These are phyloP conservation scores for Stellera chamaejasme DNA, from an alignment of 345 rosid genomes.

Conservation along the genomic window DNA sequence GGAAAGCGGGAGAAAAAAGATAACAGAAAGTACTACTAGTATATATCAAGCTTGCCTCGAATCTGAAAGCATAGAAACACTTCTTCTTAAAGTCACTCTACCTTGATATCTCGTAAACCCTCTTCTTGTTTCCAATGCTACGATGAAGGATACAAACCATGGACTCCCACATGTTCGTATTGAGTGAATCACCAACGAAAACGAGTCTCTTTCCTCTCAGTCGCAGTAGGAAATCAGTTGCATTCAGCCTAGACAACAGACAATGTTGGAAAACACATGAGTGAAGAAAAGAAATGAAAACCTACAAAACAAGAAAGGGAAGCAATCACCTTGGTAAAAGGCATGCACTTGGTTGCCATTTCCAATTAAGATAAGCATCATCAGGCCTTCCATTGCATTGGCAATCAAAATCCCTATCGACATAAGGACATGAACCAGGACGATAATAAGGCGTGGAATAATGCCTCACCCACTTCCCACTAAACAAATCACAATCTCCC, in stretches of 20 bases:
- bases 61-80: constrained; percentile 73
- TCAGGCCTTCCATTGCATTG: constrained; percentile 69
- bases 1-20: neutral
- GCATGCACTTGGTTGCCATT: constrained; percentile 79
- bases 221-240: constrained; percentile 73
- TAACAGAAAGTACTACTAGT: neutral
- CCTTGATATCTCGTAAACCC: constrained; percentile 70
- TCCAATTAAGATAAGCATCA: constrained; percentile 58
- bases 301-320: neutral
- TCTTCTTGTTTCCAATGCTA: constrained; percentile 50
- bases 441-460: constrained; percentile 54
- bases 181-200: constrained; percentile 83
- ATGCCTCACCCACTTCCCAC: constrained; percentile 77
- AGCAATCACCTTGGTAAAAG: constrained; percentile 48
- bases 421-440: constrained; percentile 65
- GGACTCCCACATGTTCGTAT: constrained; percentile 95
- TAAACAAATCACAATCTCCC: constrained; percentile 54
- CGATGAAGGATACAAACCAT: constrained; percentile 75
- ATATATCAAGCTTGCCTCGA: constrained; percentile 46
- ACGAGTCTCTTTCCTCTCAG: constrained; percentile 74
- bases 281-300: neutral
- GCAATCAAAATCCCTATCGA: constrained; percentile 75
- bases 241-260: constrained; percentile 46
- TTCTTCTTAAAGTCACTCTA: constrained; percentile 69
- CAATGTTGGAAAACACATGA: neutral